A percentile compares a stretch with the other conserved stretches of the same genome.
Evolutionary conservation across 176 grass and related monocot genomes (phyloP).

Genomic region (Aechmea fasciata): DNA sequence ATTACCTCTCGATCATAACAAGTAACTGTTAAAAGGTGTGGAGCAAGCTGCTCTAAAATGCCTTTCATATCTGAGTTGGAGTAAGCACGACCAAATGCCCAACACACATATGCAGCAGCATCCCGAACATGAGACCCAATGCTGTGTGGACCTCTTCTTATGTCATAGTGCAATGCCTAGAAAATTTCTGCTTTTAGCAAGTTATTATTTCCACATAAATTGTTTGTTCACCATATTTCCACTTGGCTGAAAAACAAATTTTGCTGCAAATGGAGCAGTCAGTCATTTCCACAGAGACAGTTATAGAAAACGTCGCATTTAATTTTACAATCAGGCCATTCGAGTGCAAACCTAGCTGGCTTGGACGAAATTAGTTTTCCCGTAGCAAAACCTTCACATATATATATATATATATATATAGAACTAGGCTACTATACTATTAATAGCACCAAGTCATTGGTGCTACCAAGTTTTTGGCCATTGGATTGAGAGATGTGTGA

Average conservation of each 20-base stretch:
- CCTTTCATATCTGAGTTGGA: conserved; percentile 74
- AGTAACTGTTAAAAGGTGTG: conserved; percentile 75
- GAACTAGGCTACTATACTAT: too few species aligned
- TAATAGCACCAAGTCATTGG: too few species aligned
- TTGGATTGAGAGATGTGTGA: too few species aligned
- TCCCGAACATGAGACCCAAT: conserved; percentile 96
- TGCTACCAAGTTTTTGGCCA: too few species aligned
- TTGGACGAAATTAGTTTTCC: too few species aligned
- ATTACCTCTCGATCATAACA: conserved; percentile 98
- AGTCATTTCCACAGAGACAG: too few species aligned
- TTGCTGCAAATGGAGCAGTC: neutral
- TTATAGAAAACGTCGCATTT: too few species aligned
- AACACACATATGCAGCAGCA: conserved; percentile 93
- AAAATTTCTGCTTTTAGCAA: conserved; percentile 20
- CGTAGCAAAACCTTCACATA: too few species aligned
- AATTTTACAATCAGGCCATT: too few species aligned
- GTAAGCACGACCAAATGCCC: conserved; percentile 97
- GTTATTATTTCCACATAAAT: conserved; percentile 9
- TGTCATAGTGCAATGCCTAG: conserved; percentile 88
- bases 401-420: too few species aligned
- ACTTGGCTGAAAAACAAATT: neutral
- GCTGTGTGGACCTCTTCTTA: conserved; percentile 84
- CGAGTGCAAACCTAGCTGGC: too few species aligned
- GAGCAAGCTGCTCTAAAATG: conserved; percentile 78
- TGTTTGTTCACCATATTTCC: neutral